phyloP scores from a whole-genome alignment of 2,329 filamentous ascomycete genomes.

The Trichophyton benhamiae region DNA sequence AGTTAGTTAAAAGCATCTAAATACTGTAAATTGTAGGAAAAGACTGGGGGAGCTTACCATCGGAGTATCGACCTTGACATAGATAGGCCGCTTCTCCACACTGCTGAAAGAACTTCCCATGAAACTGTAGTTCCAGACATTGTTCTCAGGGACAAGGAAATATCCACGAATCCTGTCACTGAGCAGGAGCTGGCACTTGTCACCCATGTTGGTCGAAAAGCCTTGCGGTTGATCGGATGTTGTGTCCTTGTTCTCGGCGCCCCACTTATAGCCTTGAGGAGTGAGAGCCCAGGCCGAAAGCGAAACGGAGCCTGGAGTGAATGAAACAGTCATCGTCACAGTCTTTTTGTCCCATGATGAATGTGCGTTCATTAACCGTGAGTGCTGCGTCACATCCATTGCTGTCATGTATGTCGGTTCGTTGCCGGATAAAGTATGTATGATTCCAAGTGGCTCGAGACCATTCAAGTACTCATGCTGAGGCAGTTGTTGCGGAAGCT shows the following conservation, averaged over 20 bases:
- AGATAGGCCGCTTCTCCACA: conserved; percentile 79
- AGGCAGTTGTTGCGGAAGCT: conserved; percentile 77
- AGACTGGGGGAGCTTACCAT: conserved; percentile 23
- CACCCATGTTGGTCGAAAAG: conserved; percentile 82
- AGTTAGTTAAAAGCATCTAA: conserved; percentile 5
- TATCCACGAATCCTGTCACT: conserved; percentile 90
- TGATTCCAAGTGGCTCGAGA: conserved; percentile 84
- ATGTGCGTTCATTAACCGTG: conserved; percentile 77
- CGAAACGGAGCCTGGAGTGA: conserved; percentile 92
- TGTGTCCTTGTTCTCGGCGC: conserved; percentile 85
- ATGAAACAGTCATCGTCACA: conserved; percentile 86
- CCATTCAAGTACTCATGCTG: conserved; percentile 79
- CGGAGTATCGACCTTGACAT: conserved; percentile 89
- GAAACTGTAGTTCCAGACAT: conserved; percentile 96
- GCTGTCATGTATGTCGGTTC: conserved; percentile 95
- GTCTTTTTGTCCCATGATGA: conserved; percentile 76
- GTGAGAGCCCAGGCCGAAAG: conserved; percentile 88
- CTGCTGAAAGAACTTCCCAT: conserved; percentile 81
- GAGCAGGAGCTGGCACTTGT: conserved; percentile 87
- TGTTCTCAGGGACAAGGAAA: conserved; percentile 86
- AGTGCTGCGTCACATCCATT: conserved; percentile 85
- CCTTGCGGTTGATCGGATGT: conserved; percentile 88
- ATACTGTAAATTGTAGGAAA: neutral
- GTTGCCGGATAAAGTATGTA: conserved; percentile 89
- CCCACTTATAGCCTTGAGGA: conserved; percentile 90